Conservation (phyloP, 2,329 filamentous ascomycete species). For the Paraphaeosphaeria minitans region DNA sequence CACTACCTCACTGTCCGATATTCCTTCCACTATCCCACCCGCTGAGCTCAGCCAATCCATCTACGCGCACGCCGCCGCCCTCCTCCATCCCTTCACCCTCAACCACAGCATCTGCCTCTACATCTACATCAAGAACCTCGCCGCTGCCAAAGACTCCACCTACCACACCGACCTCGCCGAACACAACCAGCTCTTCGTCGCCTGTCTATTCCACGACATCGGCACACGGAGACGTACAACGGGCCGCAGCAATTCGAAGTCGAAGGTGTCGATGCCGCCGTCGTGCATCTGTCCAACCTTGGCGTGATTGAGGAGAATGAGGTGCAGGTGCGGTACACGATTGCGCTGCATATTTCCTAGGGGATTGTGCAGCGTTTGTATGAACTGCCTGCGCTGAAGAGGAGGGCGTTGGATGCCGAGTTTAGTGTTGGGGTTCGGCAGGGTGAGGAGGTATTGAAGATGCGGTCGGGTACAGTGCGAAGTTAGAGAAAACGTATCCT, state of each 20-base stretch:
- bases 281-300: slow-evolving; percentile 33
- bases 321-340: slow-evolving; percentile 53
- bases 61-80: slow-evolving; percentile 56
- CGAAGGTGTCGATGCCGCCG: slow-evolving; percentile 52
- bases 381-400: slow-evolving; percentile 45
- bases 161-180: slow-evolving; percentile 47
- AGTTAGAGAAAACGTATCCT: slow-evolving; percentile 37
- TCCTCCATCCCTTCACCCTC: slow-evolving; percentile 62
- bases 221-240: slow-evolving; percentile 61
- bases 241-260: slow-evolving; percentile 52
- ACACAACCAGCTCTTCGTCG: slow-evolving; percentile 53
- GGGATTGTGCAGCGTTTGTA: slow-evolving; percentile 53
- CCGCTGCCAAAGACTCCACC: slow-evolving; percentile 32
- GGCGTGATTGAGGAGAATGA: slow-evolving; percentile 31
- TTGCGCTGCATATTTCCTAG: slow-evolving; percentile 52
- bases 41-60: slow-evolving; percentile 54
- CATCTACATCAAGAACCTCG: slow-evolving; percentile 58
- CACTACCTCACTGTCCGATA: not conserved
- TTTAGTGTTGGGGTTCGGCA: slow-evolving; percentile 37
- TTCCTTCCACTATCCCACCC: slow-evolving; percentile 49
- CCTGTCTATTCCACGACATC: slow-evolving; percentile 75
- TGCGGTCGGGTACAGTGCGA: slow-evolving; percentile 23
- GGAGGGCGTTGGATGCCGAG: slow-evolving; percentile 48
- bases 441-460: slow-evolving; percentile 18
- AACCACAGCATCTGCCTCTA: slow-evolving; percentile 75